These are phyloP conservation scores for Venturia nashicola DNA, from an alignment of 2,329 filamentous ascomycete species.

Conservation along the genomic window DNA sequence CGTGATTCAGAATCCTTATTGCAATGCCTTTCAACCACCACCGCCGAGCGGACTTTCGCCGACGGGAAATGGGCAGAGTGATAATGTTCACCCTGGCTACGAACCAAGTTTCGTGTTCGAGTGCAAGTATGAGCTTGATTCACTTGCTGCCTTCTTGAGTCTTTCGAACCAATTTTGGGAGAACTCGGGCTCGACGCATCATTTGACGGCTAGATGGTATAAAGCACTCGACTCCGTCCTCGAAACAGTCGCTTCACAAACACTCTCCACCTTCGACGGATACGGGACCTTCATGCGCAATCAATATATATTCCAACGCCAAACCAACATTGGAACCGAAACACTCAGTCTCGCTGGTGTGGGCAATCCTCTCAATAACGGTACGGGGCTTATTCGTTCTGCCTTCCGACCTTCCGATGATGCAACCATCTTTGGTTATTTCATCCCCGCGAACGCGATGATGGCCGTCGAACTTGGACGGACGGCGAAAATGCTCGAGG, in stretches of 20 bases:
- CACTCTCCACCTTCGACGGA: constrained; percentile 65
- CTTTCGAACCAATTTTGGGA: constrained; percentile 78
- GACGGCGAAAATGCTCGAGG: constrained; percentile 53
- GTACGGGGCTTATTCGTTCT: constrained; percentile 76
- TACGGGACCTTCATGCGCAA: constrained; percentile 52
- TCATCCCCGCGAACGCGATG: constrained; percentile 93
- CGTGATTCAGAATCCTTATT: constrained; percentile 89
- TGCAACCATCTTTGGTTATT: constrained; percentile 84
- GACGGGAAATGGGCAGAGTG: constrained; percentile 68
- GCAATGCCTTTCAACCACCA: constrained; percentile 95
- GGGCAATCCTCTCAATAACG: constrained; percentile 81
- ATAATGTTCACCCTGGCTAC: constrained; percentile 75
- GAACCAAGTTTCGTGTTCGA: constrained; percentile 82
- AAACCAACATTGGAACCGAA: constrained; percentile 74
- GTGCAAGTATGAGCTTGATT: constrained; percentile 98
- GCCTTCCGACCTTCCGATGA: constrained; percentile 94
- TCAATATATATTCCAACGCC: constrained; percentile 76
- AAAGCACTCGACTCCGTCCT: constrained; percentile 64
- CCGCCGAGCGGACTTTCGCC: constrained; percentile 63
- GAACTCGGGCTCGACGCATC: constrained; percentile 64
- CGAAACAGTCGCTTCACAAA: constrained; percentile 64
- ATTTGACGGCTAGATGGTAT: constrained; percentile 69
- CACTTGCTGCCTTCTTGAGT: constrained; percentile 79
- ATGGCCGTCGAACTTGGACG: constrained; percentile 81
- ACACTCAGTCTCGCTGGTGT: constrained; percentile 71